phyloP scores from a whole-genome alignment of 2,329 filamentous ascomycete genomes.

The Onygenales sp. region DNA sequence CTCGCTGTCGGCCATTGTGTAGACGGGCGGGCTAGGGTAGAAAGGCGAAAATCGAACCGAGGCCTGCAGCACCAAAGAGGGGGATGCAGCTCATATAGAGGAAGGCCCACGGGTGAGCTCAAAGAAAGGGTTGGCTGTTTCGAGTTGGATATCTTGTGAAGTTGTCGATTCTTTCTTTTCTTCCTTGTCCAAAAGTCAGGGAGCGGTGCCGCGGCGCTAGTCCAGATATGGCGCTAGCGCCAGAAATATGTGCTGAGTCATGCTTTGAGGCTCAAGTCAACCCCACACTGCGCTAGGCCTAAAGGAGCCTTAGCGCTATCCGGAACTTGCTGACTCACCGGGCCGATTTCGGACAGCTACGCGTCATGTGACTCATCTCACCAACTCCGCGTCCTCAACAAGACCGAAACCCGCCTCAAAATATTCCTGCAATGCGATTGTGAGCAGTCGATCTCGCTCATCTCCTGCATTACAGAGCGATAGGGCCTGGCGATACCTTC shows the following conservation, averaged over 20 bases:
- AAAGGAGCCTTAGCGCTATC: conserved; percentile 2
- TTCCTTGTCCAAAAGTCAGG: background rate
- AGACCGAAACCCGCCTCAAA: background rate
- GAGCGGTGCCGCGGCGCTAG: background rate
- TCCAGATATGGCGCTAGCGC: background rate
- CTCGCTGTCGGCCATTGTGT: conserved; percentile 54
- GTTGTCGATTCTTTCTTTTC: background rate
- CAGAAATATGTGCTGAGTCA: background rate
- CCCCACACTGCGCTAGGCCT: conserved; percentile 9
- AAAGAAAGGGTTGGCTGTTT: background rate
- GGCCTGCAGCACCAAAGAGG: background rate
- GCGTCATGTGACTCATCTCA: conserved; percentile 7
- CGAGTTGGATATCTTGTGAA: background rate
- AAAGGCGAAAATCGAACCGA: background rate
- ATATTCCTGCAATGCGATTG: background rate
- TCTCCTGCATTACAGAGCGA: background rate
- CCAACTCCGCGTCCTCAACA: conserved; percentile 1
- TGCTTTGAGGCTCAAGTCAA: background rate
- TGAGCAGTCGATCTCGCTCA: background rate
- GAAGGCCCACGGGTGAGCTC: background rate
- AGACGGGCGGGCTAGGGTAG: background rate
- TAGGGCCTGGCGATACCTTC: background rate
- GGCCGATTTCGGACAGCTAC: conserved; percentile 5
- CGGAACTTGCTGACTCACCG: background rate
- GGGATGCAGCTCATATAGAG: background rate